These are phyloP conservation scores for Globisporangium apiculatum DNA, from an alignment of 352 stramenopile species.

Conservation along the genomic window DNA sequence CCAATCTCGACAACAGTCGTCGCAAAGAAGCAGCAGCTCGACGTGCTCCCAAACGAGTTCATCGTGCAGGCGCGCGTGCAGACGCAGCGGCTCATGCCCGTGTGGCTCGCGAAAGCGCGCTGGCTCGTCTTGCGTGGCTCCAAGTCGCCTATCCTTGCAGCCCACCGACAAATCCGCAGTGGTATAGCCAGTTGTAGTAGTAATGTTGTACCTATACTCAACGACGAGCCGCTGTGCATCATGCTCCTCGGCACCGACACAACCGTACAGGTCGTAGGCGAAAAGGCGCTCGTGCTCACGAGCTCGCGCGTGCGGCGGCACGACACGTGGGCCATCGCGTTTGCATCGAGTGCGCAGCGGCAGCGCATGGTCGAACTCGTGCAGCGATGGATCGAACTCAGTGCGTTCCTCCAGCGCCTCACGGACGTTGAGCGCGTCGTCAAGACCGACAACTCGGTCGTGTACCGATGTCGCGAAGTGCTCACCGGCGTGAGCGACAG, in stretches of 20 bases:
- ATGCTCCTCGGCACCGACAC: conserved; percentile 50
- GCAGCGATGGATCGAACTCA: conserved; percentile 49
- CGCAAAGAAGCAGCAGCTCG: conserved; percentile 13
- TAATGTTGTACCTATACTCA: conserved; percentile 11
- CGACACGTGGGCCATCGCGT: conserved; percentile 44
- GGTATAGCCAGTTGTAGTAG: neutral
- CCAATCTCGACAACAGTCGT: neutral
- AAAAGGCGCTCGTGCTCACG: conserved; percentile 40
- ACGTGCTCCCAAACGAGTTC: conserved; percentile 44
- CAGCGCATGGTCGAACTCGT: conserved; percentile 43
- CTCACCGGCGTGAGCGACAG: neutral
- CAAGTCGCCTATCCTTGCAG: conserved; percentile 48
- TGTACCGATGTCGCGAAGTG: conserved; percentile 41
- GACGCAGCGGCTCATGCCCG: conserved; percentile 36
- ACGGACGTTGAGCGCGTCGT: conserved; percentile 37
- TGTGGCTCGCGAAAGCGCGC: conserved; percentile 42
- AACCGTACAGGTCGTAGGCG: conserved; percentile 25
- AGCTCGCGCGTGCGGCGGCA: conserved; percentile 47
- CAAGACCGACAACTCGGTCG: conserved; percentile 40
- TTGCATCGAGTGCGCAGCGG: conserved; percentile 34
- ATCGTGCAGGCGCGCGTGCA: conserved; percentile 38
- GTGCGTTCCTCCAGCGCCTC: conserved; percentile 41
- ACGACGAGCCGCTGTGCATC: conserved; percentile 37
- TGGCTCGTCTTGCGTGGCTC: conserved; percentile 57
- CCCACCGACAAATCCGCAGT: conserved; percentile 27